Evolutionary conservation across 495 filamentous ascomycete genomes (phyloP).

Genomic region (Monascus purpureus): DNA sequence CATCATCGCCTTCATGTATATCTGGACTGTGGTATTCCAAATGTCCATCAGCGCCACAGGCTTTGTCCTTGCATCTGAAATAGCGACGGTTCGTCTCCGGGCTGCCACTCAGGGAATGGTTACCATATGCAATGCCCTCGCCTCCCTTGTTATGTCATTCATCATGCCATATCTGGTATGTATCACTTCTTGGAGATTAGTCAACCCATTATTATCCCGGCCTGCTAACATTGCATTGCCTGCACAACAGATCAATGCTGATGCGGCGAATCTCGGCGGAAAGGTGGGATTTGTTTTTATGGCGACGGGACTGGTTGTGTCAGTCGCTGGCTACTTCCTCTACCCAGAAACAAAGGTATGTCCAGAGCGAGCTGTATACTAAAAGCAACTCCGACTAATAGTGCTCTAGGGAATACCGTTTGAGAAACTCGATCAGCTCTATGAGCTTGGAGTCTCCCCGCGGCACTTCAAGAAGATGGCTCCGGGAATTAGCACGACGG

Average conservation of each 20-base stretch:
- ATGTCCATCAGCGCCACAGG: conserved; percentile 45
- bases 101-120: conserved; percentile 43
- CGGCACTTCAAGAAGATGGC: too few relatives aligned
- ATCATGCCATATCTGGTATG: neutral
- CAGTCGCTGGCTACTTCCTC: too few relatives aligned
- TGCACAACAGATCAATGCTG: conserved; percentile 55
- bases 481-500: too few relatives aligned
- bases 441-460: too few relatives aligned
- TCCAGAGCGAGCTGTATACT: too few relatives aligned
- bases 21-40: conserved; percentile 45
- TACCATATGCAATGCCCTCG: neutral
- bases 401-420: too few relatives aligned
- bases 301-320: too few relatives aligned
- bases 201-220: too few relatives aligned
- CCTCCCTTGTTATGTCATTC: neutral
- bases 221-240: conserved; percentile 49
- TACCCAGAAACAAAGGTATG: too few relatives aligned
- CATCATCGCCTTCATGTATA: conserved; percentile 36
- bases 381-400: too few relatives aligned
- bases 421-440: too few relatives aligned
- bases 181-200: conserved; percentile 28
- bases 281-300: conserved; percentile 59
- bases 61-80: conserved; percentile 49
- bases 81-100: conserved; percentile 41
- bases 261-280: conserved; percentile 46